phyloP scores from a whole-genome alignment of 805 yeast species.

The Candida pseudoglaebosa region DNA sequence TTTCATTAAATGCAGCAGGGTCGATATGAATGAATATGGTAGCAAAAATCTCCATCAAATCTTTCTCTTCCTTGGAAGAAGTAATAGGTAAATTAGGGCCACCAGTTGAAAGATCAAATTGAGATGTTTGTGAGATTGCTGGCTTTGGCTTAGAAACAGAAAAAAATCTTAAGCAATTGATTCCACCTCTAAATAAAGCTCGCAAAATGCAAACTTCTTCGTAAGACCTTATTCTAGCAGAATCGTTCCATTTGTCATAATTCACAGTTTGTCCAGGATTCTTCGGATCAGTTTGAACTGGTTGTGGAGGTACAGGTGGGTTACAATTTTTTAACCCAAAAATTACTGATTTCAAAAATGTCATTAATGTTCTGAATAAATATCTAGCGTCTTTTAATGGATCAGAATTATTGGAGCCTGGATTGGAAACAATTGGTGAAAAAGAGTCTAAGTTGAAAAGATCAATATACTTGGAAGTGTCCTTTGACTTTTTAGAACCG shows the following conservation, averaged over 20 bases:
- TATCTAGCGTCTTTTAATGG: constrained; percentile 86
- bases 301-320: constrained; percentile 59
- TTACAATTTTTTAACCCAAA: constrained; percentile 87
- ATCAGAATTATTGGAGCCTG: constrained; percentile 48
- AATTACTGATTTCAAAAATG: constrained; percentile 84
- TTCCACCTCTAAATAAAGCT: constrained; percentile 77
- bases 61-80: constrained; percentile 90
- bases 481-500: constrained; percentile 9
- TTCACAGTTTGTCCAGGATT: constrained; percentile 35
- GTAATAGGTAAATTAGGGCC: constrained; percentile 83
- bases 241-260: constrained; percentile 70
- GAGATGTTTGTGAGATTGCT: constrained; percentile 22
- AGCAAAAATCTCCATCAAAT: constrained; percentile 91
- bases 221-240: constrained; percentile 74
- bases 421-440: constrained; percentile 59
- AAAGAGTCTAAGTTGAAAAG: constrained; percentile 33
- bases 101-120: constrained; percentile 59
- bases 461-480: constrained; percentile 19
- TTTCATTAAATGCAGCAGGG: constrained; percentile 92
- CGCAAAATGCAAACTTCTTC: constrained; percentile 82
- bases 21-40: constrained; percentile 91
- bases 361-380: constrained; percentile 81
- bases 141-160: constrained; percentile 51
- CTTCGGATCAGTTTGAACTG: constrained; percentile 43
- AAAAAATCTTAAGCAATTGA: constrained; percentile 75